A percentile compares a stretch with the other conserved stretches of the same genome.
Evolutionary conservation across 2,329 filamentous ascomycete species (phyloP).

Genomic region (Aspergillus chevalieri): DNA sequence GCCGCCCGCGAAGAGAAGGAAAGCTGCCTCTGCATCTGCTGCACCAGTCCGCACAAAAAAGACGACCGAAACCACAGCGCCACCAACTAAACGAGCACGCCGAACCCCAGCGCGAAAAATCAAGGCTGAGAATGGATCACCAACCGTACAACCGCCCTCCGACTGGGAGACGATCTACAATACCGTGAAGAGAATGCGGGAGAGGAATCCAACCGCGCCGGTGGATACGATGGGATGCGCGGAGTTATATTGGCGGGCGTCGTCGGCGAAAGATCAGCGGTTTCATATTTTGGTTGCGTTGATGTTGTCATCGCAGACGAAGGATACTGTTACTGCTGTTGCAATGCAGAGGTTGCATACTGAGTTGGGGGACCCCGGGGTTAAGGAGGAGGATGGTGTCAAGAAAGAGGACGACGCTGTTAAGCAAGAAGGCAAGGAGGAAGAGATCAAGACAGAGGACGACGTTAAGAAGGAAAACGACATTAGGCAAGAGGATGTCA

Average conservation of each 20-base stretch:
- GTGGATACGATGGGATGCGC: slow-evolving; percentile 97
- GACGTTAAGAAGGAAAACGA: background rate
- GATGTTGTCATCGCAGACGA: slow-evolving; percentile 90
- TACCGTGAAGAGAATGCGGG: slow-evolving; percentile 71
- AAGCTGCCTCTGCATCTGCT: slow-evolving; percentile 13
- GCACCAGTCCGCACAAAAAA: no score
- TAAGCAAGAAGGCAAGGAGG: background rate
- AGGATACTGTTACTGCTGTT: slow-evolving; percentile 81
- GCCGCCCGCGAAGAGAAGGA: slow-evolving; percentile 43
- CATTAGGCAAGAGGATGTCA: background rate
- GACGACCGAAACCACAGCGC: slow-evolving; percentile 25
- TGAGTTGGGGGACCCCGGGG: slow-evolving; percentile 49
- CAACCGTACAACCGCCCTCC: slow-evolving; percentile 54
- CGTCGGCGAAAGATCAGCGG: slow-evolving; percentile 53
- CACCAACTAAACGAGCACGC: slow-evolving; percentile 24
- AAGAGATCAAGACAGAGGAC: background rate
- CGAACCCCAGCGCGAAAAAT: slow-evolving; percentile 37
- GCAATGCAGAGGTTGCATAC: slow-evolving; percentile 75
- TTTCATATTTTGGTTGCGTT: slow-evolving; percentile 83
- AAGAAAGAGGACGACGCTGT: background rate
- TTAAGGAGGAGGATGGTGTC: background rate
- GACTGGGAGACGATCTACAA: slow-evolving; percentile 82
- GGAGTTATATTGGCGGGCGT: slow-evolving; percentile 39
- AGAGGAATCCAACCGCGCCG: slow-evolving; percentile 60
- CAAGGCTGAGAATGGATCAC: slow-evolving; percentile 31